phyloP scores from a whole-genome alignment of 257 asterid genomes.

The Gentiana macrophylla region DNA sequence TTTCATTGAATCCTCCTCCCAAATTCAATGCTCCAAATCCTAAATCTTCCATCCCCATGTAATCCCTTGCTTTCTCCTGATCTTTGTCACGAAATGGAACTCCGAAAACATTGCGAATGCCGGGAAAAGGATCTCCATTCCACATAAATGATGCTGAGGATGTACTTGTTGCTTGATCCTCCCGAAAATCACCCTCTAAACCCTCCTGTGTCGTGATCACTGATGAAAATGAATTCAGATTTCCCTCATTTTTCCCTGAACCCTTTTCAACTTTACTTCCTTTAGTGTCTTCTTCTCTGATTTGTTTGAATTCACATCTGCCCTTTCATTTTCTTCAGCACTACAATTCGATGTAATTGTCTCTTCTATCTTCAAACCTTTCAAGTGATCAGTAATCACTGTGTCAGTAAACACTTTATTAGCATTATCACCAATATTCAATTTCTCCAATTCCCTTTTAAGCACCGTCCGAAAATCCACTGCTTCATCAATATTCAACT shows the following conservation, averaged over 20 bases:
- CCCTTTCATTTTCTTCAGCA: constrained; percentile 8
- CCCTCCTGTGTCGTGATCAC: constrained; percentile 14
- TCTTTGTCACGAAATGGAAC: constrained; percentile 26
- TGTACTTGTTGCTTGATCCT: constrained; percentile 23
- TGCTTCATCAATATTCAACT: constrained; percentile 36
- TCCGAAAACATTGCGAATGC: constrained; percentile 23
- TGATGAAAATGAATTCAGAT: constrained; percentile 19
- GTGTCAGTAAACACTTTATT: constrained; percentile 15
- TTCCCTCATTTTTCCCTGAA: constrained; percentile 11
- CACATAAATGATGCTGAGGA: constrained; percentile 27
- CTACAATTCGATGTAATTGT: constrained; percentile 7
- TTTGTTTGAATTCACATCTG: neutral
- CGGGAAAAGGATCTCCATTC: constrained; percentile 21
- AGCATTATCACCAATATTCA: constrained; percentile 38
- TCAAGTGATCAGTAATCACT: constrained; percentile 14
- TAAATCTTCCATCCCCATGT: constrained; percentile 22
- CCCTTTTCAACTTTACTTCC: constrained; percentile 13
- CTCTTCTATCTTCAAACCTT: constrained; percentile 13
- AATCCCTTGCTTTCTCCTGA: constrained; percentile 40
- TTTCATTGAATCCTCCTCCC: constrained; percentile 39
- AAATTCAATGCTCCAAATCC: constrained; percentile 58
- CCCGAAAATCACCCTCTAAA: neutral
- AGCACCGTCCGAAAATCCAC: constrained; percentile 25
- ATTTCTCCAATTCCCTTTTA: constrained; percentile 43
- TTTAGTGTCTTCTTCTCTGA: neutral